Evolutionary conservation across 2,329 filamentous ascomycete species (phyloP).

Genomic region (Penicillium crustosum): DNA sequence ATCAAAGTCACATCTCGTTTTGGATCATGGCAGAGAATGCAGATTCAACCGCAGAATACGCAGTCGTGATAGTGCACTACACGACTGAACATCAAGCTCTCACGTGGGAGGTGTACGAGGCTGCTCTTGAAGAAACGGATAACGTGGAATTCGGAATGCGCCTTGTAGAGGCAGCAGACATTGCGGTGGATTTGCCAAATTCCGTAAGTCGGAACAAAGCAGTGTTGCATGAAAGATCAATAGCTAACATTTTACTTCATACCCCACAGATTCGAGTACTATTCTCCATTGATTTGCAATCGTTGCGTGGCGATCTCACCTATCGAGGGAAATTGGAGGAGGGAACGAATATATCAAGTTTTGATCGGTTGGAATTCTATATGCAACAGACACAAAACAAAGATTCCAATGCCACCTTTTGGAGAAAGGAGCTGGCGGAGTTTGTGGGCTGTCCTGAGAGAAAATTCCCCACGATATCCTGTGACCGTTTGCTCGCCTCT

Average conservation of each 20-base stretch:
- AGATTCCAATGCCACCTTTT: not conserved
- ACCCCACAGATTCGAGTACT: not conserved
- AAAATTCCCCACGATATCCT: slow-evolving; percentile 1
- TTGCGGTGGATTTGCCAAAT: not conserved
- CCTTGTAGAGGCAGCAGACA: not conserved
- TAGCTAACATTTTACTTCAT: not conserved
- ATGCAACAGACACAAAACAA: not conserved
- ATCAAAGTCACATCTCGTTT: not conserved
- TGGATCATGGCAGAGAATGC: not conserved
- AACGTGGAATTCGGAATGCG: not conserved
- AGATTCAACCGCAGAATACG: not conserved
- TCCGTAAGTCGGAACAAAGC: not conserved
- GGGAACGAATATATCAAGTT: not conserved
- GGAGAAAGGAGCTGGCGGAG: not conserved
- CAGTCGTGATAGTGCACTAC: not conserved
- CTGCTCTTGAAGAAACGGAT: not conserved
- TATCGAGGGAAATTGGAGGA: not conserved
- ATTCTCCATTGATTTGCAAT: slow-evolving; percentile 2
- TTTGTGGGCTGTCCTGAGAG: not conserved
- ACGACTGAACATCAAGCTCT: not conserved
- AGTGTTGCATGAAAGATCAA: not conserved
- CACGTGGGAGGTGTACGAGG: not conserved
- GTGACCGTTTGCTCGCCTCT: not conserved
- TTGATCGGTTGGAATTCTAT: not conserved
- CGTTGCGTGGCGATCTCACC: not conserved